Conservation (phyloP, 2,329 filamentous ascomycete species). For the Drechslerella dactyloides region DNA sequence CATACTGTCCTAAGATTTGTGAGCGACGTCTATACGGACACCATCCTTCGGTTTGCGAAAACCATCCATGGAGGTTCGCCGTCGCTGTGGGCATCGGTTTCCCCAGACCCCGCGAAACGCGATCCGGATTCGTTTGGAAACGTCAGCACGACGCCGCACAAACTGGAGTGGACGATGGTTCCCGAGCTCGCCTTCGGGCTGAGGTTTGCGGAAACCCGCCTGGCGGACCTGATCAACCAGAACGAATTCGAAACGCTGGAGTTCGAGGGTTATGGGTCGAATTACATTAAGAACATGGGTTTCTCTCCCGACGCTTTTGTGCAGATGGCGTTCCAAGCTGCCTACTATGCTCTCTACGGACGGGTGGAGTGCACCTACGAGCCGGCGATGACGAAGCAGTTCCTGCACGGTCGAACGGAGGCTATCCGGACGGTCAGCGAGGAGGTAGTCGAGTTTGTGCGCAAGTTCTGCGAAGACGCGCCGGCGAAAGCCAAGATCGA, state of each 20-base stretch:
- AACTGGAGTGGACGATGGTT: slow-evolving; percentile 96
- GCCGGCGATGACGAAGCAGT: slow-evolving; percentile 96
- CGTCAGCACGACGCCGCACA: slow-evolving; percentile 90
- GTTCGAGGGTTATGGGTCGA: slow-evolving; percentile 88
- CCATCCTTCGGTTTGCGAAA: slow-evolving; percentile 90
- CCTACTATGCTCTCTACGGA: slow-evolving; percentile 95
- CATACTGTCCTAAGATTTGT: slow-evolving; percentile 96
- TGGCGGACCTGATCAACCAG: slow-evolving; percentile 93
- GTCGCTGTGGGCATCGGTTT: slow-evolving; percentile 86
- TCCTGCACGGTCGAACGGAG: slow-evolving; percentile 90
- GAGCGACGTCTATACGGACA: slow-evolving; percentile 95
- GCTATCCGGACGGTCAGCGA: slow-evolving; percentile 84
- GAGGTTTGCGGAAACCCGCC: slow-evolving; percentile 90
- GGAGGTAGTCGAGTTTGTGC: slow-evolving; percentile 85
- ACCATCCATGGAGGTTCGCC: slow-evolving; percentile 95
- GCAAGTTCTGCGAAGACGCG: slow-evolving; percentile 92
- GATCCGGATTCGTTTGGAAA: slow-evolving; percentile 91
- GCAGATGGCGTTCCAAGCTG: slow-evolving; percentile 98
- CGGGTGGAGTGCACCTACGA: slow-evolving; percentile 95
- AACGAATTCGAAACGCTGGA: slow-evolving; percentile 95
- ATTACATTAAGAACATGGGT: slow-evolving; percentile 95
- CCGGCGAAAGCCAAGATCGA: slow-evolving; percentile 83
- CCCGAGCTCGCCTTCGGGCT: slow-evolving; percentile 89
- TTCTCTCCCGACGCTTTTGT: slow-evolving; percentile 97
- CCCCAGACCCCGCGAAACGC: slow-evolving; percentile 89